These are phyloP conservation scores for Trichoderma asperelloides DNA, from an alignment of 495 filamentous ascomycete genomes.

Conservation along the genomic window DNA sequence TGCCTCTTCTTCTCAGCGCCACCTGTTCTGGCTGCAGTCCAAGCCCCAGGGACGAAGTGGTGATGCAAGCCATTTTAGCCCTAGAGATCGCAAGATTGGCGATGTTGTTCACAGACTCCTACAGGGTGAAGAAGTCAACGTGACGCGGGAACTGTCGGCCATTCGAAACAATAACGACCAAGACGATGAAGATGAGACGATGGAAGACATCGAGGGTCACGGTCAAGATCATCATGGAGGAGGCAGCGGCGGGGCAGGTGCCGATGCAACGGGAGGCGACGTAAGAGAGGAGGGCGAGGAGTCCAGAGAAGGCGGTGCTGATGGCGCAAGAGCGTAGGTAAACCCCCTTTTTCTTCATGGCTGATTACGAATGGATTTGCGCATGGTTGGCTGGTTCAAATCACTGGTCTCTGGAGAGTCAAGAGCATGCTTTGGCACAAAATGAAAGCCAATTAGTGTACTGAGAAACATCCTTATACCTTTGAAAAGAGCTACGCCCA, in stretches of 20 bases:
- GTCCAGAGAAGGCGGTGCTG: slow-evolving; percentile 82
- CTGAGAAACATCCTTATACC: not conserved
- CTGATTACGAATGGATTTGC: slow-evolving; percentile 17
- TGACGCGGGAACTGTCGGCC: slow-evolving; percentile 63
- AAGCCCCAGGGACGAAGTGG: slow-evolving; percentile 67
- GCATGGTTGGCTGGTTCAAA: not conserved
- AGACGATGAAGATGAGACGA: slow-evolving; percentile 65
- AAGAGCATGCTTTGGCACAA: slow-evolving; percentile 14
- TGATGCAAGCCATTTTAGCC: slow-evolving; percentile 70
- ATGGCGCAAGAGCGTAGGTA: slow-evolving; percentile 99
- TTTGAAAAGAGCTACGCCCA: slow-evolving; percentile 11
- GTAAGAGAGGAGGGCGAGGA: slow-evolving; percentile 81
- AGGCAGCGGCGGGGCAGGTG: slow-evolving; percentile 68
- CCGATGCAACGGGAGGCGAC: slow-evolving; percentile 81
- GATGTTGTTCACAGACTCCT: slow-evolving; percentile 75
- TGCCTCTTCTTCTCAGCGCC: slow-evolving; percentile 77
- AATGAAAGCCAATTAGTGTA: slow-evolving; percentile 13
- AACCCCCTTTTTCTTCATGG: slow-evolving; percentile 28
- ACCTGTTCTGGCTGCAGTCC: slow-evolving; percentile 95
- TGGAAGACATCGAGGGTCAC: slow-evolving; percentile 75
- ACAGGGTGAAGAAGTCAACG: slow-evolving; percentile 84
- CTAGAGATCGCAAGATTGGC: slow-evolving; percentile 70
- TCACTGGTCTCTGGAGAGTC: slow-evolving; percentile 11
- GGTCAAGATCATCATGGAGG: slow-evolving; percentile 49
- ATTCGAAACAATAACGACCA: slow-evolving; percentile 52